Evolutionary conservation across 2,329 filamentous ascomycete genomes (phyloP).

Genomic region (Metarhizium guizhouense): DNA sequence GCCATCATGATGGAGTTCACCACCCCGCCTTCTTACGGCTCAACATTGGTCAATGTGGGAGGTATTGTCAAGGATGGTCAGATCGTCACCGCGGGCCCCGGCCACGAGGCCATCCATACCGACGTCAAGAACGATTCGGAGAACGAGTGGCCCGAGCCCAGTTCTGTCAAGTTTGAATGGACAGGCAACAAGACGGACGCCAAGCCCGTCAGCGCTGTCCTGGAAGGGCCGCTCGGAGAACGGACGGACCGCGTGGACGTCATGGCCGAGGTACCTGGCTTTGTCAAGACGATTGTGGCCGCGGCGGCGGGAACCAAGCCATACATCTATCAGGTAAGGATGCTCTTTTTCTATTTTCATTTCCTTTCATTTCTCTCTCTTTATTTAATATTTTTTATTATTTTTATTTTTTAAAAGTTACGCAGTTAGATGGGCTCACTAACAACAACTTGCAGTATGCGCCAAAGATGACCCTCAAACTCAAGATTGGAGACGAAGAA

Average conservation of each 20-base stretch:
- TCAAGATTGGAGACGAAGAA: conserved; percentile 77
- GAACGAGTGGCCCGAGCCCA: conserved; percentile 85
- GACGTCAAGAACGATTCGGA: conserved; percentile 62
- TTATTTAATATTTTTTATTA: background rate
- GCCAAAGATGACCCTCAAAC: conserved; percentile 62
- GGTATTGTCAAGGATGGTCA: conserved; percentile 74
- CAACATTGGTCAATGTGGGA: conserved; percentile 74
- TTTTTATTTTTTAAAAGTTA: background rate
- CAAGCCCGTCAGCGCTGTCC: conserved; percentile 57
- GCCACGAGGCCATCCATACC: conserved; percentile 59
- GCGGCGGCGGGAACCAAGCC: conserved; percentile 86
- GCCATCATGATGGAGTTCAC: conserved; percentile 94
- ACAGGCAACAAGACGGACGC: conserved; percentile 67
- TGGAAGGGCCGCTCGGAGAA: conserved; percentile 61
- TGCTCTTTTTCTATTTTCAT: background rate
- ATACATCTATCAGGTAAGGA: conserved; percentile 86
- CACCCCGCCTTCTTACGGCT: conserved; percentile 86
- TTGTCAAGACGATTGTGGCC: conserved; percentile 89
- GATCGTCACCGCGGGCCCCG: conserved; percentile 63
- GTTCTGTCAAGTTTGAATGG: conserved; percentile 68
- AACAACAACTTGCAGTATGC: conserved; percentile 49
- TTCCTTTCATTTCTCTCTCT: background rate
- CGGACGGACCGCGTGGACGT: conserved; percentile 76
- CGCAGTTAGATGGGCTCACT: background rate
- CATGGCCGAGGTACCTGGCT: conserved; percentile 91